phyloP scores from a whole-genome alignment of 1,284 basidiomycete species.

The Ganoderma sinense region DNA sequence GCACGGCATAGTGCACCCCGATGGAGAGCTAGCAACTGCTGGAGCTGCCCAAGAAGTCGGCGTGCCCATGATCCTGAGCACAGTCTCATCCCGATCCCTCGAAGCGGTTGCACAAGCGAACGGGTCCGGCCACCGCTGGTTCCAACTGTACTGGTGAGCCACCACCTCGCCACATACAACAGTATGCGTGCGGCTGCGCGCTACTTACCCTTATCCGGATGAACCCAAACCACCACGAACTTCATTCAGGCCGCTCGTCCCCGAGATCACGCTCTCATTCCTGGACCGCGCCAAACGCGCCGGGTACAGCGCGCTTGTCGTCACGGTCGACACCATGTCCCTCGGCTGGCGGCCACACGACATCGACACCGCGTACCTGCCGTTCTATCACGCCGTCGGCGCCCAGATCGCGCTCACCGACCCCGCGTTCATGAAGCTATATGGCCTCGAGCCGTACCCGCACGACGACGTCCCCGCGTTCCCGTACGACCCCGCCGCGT shows the following conservation, averaged over 20 bases:
- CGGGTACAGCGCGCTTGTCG: slow-evolving; percentile 70
- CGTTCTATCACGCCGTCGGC: slow-evolving; percentile 66
- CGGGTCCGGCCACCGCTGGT: slow-evolving; percentile 72
- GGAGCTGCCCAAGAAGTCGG: slow-evolving; percentile 41
- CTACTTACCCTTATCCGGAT: background rate
- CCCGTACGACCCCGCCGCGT: slow-evolving; percentile 59
- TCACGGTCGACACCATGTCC: slow-evolving; percentile 70
- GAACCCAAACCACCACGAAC: background rate
- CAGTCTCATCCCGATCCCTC: slow-evolving; percentile 71
- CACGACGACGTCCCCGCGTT: slow-evolving; percentile 53
- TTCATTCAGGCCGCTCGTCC: background rate
- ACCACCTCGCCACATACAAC: background rate
- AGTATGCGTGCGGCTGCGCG: background rate
- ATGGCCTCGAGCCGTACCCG: slow-evolving; percentile 49
- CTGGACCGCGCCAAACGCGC: slow-evolving; percentile 56
- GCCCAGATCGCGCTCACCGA: slow-evolving; percentile 66
- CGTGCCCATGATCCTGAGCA: slow-evolving; percentile 76
- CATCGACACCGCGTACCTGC: slow-evolving; percentile 64
- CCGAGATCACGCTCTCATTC: background rate
- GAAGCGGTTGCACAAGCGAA: slow-evolving; percentile 76
- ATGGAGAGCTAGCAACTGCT: slow-evolving; percentile 69
- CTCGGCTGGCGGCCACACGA: slow-evolving; percentile 77
- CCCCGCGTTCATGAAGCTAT: slow-evolving; percentile 69
- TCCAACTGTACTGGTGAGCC: slow-evolving; percentile 77
- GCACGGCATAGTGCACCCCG: slow-evolving; percentile 66